Conservation (phyloP, 306 rosid genomes). For the Inga oerstediana region DNA sequence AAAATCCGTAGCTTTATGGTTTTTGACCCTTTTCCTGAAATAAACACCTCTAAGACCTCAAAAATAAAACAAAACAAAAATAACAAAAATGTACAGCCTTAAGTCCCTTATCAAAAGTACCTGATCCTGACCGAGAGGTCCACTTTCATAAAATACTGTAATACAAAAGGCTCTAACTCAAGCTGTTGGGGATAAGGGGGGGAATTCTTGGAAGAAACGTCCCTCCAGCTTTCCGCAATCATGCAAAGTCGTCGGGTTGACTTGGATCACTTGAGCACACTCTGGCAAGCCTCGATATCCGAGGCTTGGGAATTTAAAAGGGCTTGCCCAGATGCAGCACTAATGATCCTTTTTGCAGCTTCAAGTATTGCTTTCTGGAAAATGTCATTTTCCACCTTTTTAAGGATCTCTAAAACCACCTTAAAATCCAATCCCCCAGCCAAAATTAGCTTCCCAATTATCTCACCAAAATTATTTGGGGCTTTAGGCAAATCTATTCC, state of each 20-base stretch:
- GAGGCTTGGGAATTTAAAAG: slow-evolving; percentile 75
- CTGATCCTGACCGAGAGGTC: slow-evolving; percentile 56
- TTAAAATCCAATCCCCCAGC: slow-evolving; percentile 72
- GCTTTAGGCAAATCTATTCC: slow-evolving; percentile 87
- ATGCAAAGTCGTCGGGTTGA: slow-evolving; percentile 15
- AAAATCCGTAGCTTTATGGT: slow-evolving; percentile 78
- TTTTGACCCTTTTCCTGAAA: slow-evolving; percentile 57
- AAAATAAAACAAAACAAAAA: slow-evolving; percentile 1
- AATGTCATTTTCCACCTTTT: slow-evolving; percentile 63
- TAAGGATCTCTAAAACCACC: slow-evolving; percentile 66
- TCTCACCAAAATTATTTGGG: slow-evolving; percentile 82
- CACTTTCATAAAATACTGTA: slow-evolving; percentile 64
- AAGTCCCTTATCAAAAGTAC: slow-evolving; percentile 43
- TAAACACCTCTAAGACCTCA: slow-evolving; percentile 69
- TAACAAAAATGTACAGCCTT: slow-evolving; percentile 82
- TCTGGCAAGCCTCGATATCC: slow-evolving; percentile 81
- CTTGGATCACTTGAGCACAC: slow-evolving; percentile 44
- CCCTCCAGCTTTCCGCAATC: slow-evolving; percentile 44
- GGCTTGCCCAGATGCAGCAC: slow-evolving; percentile 62
- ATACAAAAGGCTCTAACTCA: slow-evolving; percentile 55
- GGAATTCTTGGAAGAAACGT: slow-evolving; percentile 43
- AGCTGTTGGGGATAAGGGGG: slow-evolving; percentile 34
- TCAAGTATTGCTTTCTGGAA: slow-evolving; percentile 64
- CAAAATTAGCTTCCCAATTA: slow-evolving; percentile 63
- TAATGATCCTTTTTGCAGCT: slow-evolving; percentile 44